Evolutionary conservation across 176 grass and related monocot genomes (phyloP), one percentile per base, ranked within the genome.

Genomic region (Cymbopogon citratus): DNA sequence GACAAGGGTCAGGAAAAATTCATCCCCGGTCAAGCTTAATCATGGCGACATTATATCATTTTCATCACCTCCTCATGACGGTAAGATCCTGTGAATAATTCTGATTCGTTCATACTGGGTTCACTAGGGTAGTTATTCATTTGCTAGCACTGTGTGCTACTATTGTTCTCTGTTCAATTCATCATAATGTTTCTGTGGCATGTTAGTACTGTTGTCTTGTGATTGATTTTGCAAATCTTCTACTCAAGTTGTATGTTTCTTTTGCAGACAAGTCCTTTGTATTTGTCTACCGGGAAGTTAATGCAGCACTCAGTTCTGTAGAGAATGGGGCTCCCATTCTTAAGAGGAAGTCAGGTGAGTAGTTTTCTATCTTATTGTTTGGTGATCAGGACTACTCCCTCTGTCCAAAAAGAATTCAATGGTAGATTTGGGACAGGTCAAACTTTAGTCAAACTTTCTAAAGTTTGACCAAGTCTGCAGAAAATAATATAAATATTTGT

Each of bases 41-140:
- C 91, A 99, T 44, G 96, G 96, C 0, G 89, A 95, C 73, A 89
- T 99, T 74, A 86, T 99, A 91, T 88, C 93, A 80, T 90, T 99
- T 36, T 48, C 82, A 67, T 52, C 87, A 81, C 43, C 79, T 51
- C 90, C 95, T 75, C 75, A 93, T 40, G 80, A 85, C 11, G 89
- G 92, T 99, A 90, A 62, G 51, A 31, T 79, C 51, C 16, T 24
- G 9, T 44, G 5, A 57, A 2, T 67, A 66, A 45, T 57, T 65
- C 66, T 1, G 16, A 69, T 60, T 73, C 38, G 38, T 63, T 63
- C 60, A 63, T 25, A n/a, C 27, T 77, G 10, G 54, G 74, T 43
- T 73, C 62, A 7, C 63, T 41, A 18, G 1, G 72, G 27, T 81
- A 76, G 18, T 0, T 85, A 44, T 76, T 54, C 45, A 76, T 66